Evolutionary conservation across 2,329 filamentous ascomycete genomes (phyloP).

Genomic region (Thelonectria blattea): DNA sequence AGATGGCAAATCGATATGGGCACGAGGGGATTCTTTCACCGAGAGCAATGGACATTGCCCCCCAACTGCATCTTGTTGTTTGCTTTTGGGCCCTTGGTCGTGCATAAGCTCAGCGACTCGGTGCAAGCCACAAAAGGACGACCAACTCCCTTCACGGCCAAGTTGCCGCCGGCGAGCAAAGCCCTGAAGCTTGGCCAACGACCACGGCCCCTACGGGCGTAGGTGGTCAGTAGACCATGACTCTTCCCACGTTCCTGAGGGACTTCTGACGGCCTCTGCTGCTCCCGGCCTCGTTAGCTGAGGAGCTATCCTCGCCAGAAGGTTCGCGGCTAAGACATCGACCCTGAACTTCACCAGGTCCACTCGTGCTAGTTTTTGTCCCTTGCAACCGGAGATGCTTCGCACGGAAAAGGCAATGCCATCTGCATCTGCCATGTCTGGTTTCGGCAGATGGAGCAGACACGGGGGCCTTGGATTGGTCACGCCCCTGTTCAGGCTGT

Average conservation of each 20-base stretch:
- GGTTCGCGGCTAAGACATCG: constrained; percentile 20
- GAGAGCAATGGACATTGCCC: neutral
- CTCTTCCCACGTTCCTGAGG: constrained; percentile 6
- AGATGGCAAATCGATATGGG: constrained; percentile 20
- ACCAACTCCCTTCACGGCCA: neutral
- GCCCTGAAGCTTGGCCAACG: neutral
- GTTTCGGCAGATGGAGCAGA: neutral
- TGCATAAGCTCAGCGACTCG: constrained; percentile 12
- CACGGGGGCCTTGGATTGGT: neutral
- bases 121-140: neutral
- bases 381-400: constrained; percentile 17
- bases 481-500: neutral
- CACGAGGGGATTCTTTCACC: neutral
- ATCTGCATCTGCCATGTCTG: constrained; percentile 18
- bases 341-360: constrained; percentile 11
- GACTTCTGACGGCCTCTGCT: constrained; percentile 1
- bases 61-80: neutral
- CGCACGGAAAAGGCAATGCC: constrained; percentile 7
- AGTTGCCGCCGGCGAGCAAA: constrained; percentile 8
- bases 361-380: constrained; percentile 17
- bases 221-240: neutral
- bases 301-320: constrained; percentile 14
- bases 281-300: constrained; percentile 1
- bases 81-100: constrained; percentile 15
- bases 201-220: neutral